Evolutionary conservation across 1,284 basidiomycete species (phyloP).

Genomic region (Trametes sp.): DNA sequence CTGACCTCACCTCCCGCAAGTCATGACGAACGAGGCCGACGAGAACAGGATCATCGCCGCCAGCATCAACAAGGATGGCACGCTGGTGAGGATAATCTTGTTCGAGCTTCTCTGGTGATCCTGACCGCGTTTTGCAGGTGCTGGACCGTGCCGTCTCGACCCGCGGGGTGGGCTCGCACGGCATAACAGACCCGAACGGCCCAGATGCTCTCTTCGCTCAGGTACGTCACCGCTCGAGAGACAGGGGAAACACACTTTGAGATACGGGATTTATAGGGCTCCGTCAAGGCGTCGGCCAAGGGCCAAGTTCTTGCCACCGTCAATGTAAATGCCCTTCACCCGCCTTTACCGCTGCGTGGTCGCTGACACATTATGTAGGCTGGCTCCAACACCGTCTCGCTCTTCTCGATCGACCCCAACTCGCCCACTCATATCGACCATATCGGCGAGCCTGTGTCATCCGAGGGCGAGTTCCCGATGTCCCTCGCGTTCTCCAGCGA

Average conservation of each 20-base stretch:
- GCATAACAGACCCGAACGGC: slow-evolving; percentile 40
- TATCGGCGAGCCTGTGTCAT: slow-evolving; percentile 50
- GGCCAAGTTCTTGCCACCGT: slow-evolving; percentile 52
- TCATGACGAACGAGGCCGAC: slow-evolving; percentile 34
- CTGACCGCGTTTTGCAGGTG: slow-evolving; percentile 13
- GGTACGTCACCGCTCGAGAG: background rate
- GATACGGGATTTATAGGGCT: slow-evolving; percentile 40
- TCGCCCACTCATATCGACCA: slow-evolving; percentile 47
- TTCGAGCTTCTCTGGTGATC: background rate
- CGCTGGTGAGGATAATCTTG: slow-evolving; percentile 17
- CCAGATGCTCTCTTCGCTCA: slow-evolving; percentile 57
- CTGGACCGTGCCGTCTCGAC: slow-evolving; percentile 39
- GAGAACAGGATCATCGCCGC: slow-evolving; percentile 33
- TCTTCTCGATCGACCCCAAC: slow-evolving; percentile 52
- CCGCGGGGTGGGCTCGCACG: slow-evolving; percentile 50
- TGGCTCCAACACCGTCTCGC: slow-evolving; percentile 54
- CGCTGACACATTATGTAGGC: slow-evolving; percentile 37
- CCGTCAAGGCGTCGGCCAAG: slow-evolving; percentile 49
- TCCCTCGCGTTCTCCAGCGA: slow-evolving; percentile 52
- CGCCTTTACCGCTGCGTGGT: background rate
- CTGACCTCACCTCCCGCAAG: background rate
- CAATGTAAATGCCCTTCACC: slow-evolving; percentile 45
- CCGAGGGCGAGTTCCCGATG: slow-evolving; percentile 56
- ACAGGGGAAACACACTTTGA: background rate
- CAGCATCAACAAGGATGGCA: slow-evolving; percentile 30